Base-by-base conservation (phyloP, 805 yeast species). In the Alloascoidea hylecoeti region DNA sequence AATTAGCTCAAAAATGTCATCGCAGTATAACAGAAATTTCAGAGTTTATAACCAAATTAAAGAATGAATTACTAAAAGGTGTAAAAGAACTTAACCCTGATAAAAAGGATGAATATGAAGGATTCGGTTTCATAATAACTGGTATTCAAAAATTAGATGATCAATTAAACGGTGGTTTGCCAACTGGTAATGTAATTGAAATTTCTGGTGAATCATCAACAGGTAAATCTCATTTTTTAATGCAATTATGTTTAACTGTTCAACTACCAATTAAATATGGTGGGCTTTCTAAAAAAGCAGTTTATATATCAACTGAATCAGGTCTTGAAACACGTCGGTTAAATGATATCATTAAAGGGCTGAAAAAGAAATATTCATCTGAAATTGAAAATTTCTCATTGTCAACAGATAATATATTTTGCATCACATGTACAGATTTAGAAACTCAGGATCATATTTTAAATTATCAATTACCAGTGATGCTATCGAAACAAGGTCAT, bases 251-350 rank as follows among this genome's bases (percentile, higher is more conserved):
- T 2, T 58, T 75, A 2, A 58, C 75, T 2, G 72, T 77, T 9
- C 85, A 78, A 44, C 46, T 70, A 5, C 68, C 77, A 0, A 35
- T 17, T 6, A 57, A 52, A 14, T 44, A 56, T 28, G 75, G 75
- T 3, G 81, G 82, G 0, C 42, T 71, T 5, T 64, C 58, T 14
- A 59, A 40, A 4, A 62, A 66, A 39, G 70, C 74, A n/a, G 70
- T 86, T n/a, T 79, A 68, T 48, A 73, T 88, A 0, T 70, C 85
- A 0, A 88, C 96, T 0, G 96, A 88, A 51, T 70, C 81, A 2
- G 70, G 72, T 13, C 47, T 83, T 18, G 81, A 81, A 42, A 79
- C 92, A 0, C 62, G 65, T 35, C 57, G 96, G 41, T 53, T 86
- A 34, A 50, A 60, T n/a, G 69, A 70, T 42, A 62, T 76, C 42